A percentile compares a stretch with the other conserved stretches of the same genome.
Conservation (phyloP, 2,329 filamentous ascomycete genomes). For the Penicillium italicum region DNA sequence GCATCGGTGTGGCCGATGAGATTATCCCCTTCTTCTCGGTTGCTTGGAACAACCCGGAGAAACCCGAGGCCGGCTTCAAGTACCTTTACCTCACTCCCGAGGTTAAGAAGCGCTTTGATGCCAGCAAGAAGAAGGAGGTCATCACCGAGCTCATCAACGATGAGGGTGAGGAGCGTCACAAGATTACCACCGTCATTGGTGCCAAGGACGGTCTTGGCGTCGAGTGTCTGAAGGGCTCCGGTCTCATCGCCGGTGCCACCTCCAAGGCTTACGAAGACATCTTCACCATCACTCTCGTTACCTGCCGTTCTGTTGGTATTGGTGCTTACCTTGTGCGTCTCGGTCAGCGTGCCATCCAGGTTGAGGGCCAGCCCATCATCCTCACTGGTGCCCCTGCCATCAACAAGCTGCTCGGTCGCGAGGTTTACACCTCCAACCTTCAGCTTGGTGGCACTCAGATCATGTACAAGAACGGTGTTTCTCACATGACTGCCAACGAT, state of each 20-base stretch:
- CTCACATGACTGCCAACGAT: slow-evolving; percentile 95
- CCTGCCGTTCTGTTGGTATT: slow-evolving; percentile 97
- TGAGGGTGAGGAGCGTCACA: slow-evolving; percentile 84
- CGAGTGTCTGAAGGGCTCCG: slow-evolving; percentile 93
- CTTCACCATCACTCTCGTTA: slow-evolving; percentile 96
- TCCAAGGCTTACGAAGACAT: slow-evolving; percentile 98
- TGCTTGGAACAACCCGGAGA: slow-evolving; percentile 82
- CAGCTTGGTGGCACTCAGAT: slow-evolving; percentile 99
- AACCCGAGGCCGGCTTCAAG: slow-evolving; percentile 87
- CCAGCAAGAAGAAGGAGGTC: slow-evolving; percentile 68
- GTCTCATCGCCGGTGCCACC: slow-evolving; percentile 96
- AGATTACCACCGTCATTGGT: slow-evolving; percentile 90
- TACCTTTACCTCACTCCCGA: slow-evolving; percentile 92
- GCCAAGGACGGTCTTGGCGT: slow-evolving; percentile 95
- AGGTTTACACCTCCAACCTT: slow-evolving; percentile 98
- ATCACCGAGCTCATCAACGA: slow-evolving; percentile 85
- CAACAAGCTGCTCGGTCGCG: slow-evolving; percentile 96
- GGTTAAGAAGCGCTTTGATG: slow-evolving; percentile 81
- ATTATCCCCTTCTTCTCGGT: slow-evolving; percentile 96
- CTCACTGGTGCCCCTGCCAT: slow-evolving; percentile 94
- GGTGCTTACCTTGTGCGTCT: slow-evolving; percentile 98
- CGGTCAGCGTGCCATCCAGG: slow-evolving; percentile 96
- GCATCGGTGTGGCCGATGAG: slow-evolving; percentile 94
- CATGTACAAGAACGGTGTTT: slow-evolving; percentile 99
- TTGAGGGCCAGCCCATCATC: slow-evolving; percentile 98